These are phyloP conservation scores for Suillus sp. DNA, from an alignment of 768 basidiomycete species.

Conservation along the genomic window DNA sequence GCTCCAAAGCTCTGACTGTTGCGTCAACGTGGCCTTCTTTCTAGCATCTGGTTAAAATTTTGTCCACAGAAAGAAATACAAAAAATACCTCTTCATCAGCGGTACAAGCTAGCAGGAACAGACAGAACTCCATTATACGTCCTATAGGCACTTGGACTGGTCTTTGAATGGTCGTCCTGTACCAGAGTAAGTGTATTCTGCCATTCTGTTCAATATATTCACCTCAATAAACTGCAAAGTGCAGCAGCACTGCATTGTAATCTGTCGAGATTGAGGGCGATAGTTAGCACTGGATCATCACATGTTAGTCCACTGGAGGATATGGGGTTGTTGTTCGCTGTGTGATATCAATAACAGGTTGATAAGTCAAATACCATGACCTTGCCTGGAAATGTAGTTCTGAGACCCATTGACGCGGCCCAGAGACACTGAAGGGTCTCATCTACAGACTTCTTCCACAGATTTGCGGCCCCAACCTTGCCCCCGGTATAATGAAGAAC, in stretches of 20 bases:
- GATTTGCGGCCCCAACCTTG: constrained; percentile 68
- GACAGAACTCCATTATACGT: constrained; percentile 51
- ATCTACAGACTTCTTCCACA: constrained; percentile 79
- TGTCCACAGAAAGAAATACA: constrained; percentile 13
- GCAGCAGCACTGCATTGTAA: constrained; percentile 55
- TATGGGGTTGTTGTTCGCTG: constrained; percentile 18
- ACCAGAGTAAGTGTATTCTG: constrained; percentile 12
- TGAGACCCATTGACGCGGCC: constrained; percentile 57
- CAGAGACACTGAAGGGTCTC: constrained; percentile 68
- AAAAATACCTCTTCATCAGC: constrained; percentile 49
- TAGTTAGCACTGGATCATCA: constrained; percentile 49
- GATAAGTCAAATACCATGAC: neutral
- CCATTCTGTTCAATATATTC: constrained; percentile 12
- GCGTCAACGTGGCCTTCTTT: constrained; percentile 51
- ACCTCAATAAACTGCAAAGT: constrained; percentile 61
- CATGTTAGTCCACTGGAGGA: constrained; percentile 20
- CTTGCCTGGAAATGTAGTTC: constrained; percentile 55
- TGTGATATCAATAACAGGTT: constrained; percentile 11
- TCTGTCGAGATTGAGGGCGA: constrained; percentile 63
- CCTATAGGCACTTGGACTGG: constrained; percentile 76
- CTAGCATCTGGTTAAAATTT: neutral
- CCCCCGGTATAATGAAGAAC: constrained; percentile 73
- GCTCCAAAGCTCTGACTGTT: constrained; percentile 55
- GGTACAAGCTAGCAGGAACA: constrained; percentile 51
- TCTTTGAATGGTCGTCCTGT: constrained; percentile 56